Evolutionary conservation across 768 basidiomycete species (phyloP), one percentile per base, ranked within the genome.

Genomic region (Hericium alpestre): DNA sequence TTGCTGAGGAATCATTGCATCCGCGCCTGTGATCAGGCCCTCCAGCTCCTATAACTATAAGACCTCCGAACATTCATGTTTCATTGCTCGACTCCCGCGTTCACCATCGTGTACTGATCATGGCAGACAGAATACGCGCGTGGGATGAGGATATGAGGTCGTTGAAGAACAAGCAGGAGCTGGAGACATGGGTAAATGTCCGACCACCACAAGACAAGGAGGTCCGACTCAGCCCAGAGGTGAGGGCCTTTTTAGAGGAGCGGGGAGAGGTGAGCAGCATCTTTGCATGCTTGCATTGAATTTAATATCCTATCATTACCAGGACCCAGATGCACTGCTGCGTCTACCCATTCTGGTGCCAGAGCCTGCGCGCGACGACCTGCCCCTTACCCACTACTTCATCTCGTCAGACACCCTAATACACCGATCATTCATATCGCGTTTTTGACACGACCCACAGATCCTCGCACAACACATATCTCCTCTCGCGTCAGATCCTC

Each of bases 381-480:
- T 77, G 39, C 80, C 81, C 7, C 62, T 82, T 38, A 77, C 76
- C 3, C 70, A 79, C 53, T 84, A 85, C 63, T 82, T 78, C 58
- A 73, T 84, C 54, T 83, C 82, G 61, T 65, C 47, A 38, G 61
- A 60, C 43, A 23, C 16, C 5, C 51, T 18, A n/a, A 4, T n/a
- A n/a, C 16, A 8, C 53, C 25, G n/a, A 4, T n/a, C 43, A 54
- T 18, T 43, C 38, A 22, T 18, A 25, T 51, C 49, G 43, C 51
- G 25, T 55, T 25, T 25, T 25, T 38, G 39, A 25, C 50, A 27
- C n/a, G n/a, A 13, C 12, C 54, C 15, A 13, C 65, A 81, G 82
- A 4, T 80, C 82, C 1, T 83, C 82, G 0, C 83, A 86, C 61
- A 85, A 86, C 63, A 84, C 84, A 1, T 86, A 86, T 61, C 74